These are phyloP conservation scores for Juglanconis juglandina DNA, from an alignment of 2,329 filamentous ascomycete species.

Conservation along the genomic window DNA sequence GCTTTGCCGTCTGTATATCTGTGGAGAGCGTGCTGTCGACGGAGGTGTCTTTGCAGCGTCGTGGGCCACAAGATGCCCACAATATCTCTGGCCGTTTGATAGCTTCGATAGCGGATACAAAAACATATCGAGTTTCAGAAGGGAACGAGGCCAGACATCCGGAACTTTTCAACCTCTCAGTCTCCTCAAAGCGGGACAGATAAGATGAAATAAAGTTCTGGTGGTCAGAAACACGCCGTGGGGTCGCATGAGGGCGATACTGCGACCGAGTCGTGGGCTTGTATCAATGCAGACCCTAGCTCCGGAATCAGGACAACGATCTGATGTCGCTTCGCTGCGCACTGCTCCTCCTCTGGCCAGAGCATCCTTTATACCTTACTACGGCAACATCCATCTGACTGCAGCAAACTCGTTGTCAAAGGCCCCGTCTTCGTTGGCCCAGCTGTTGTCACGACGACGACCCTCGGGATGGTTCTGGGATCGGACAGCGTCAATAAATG, in stretches of 20 bases:
- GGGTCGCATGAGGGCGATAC: not conserved
- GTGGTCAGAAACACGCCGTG: not conserved
- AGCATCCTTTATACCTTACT: not conserved
- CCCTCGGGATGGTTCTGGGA: not conserved
- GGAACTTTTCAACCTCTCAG: not conserved
- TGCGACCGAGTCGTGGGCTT: not conserved
- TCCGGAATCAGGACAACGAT: not conserved
- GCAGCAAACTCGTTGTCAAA: not conserved
- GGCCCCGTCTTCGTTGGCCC: not conserved
- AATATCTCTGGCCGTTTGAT: not conserved
- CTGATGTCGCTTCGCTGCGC: not conserved
- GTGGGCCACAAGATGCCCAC: too few relatives aligned
- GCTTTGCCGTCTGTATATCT: not conserved
- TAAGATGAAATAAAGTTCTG: not conserved
- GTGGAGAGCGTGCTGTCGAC: not conserved
- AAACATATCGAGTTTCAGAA: not conserved
- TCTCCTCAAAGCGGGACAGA: not conserved
- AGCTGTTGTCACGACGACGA: conserved; percentile 17
- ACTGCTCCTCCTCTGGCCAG: not conserved
- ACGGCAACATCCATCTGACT: not conserved
- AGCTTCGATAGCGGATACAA: not conserved
- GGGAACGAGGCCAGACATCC: not conserved
- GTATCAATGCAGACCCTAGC: conserved; percentile 1
- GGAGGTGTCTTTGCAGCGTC: too few relatives aligned
- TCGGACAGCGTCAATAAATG: not conserved